phyloP scores from a whole-genome alignment of 208 protist species.

The Acanthamoeba royreba region DNA sequence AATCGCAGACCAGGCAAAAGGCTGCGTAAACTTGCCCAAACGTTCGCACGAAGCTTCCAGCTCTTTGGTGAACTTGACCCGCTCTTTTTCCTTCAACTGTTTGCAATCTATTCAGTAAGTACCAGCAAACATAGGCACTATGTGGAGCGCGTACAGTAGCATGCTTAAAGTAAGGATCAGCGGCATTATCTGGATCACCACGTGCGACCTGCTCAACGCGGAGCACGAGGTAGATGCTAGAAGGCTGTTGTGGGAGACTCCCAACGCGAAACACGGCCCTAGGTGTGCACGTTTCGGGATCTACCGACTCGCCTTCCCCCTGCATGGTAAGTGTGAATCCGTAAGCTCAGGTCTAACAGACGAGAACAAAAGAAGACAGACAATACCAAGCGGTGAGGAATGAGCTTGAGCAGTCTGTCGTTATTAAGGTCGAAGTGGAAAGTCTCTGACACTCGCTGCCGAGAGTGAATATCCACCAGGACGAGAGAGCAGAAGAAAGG shows the following conservation, averaged over 20 bases:
- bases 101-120: background rate
- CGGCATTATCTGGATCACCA: background rate
- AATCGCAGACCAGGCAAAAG: constrained; percentile 6
- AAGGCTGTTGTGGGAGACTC: background rate
- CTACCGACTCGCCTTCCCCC: background rate
- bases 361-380: background rate
- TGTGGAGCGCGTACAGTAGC: background rate
- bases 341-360: background rate
- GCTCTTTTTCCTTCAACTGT: constrained; percentile 15
- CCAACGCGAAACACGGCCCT: background rate
- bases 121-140: background rate
- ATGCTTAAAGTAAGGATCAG: constrained; percentile 28
- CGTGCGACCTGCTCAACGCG: background rate
- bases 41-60: background rate
- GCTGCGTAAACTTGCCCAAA: background rate
- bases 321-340: background rate
- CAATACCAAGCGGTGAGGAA: background rate
- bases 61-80: background rate
- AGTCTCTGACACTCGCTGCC: constrained; percentile 18
- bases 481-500: constrained; percentile 38
- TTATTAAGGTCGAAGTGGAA: constrained; percentile 45
- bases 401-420: background rate
- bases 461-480: background rate
- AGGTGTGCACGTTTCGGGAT: background rate
- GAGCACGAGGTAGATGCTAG: constrained; percentile 5